Base-by-base conservation (phyloP, 2,329 filamentous ascomycete species). In the Fusarium citri region DNA sequence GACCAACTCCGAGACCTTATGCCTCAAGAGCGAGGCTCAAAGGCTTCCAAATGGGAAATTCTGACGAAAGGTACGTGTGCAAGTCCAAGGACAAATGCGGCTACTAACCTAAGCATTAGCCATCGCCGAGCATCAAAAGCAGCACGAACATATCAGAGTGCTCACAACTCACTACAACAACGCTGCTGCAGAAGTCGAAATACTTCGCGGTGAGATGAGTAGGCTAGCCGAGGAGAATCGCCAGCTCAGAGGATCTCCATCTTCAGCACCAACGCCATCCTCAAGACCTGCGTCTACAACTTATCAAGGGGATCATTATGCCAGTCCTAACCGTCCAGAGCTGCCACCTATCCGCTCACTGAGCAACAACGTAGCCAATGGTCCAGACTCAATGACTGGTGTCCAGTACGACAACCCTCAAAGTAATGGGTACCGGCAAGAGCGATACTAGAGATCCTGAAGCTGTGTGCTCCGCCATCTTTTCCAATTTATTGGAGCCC, bases 11-110 rank as follows among this genome's bases (percentile, higher is more conserved):
- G 93, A 71, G 90, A 92, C 71, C 84, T 94, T 40, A 90, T 95
- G 81, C 92, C 92, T 2, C 91, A 94, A 72, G 92, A 93, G 74
- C 88, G 93, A 18, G 93, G 93, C 3, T 91, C 91, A 25, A 97
- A 96, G 78, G 93, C 93, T 1, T 94, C 92, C 72, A 97, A 97
- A 74, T 97, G 93, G 93, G 93, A 97, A 74, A 94, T 95, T 50
- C 78, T 97, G 18, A 94, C 92, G 5, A 95, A 95, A 84, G 92
- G 93, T 94, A 82, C 67, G 86, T 77, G 28, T 30, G 8, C 14
- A 22, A 50, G 14, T 15, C 16, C 22, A 16, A 43, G 14, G 31
- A 14, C 18, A 62, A 28, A 5, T n/a, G 18, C 25, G n/a, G 23
- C 30, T 47, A 56, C 73, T 75, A 64, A 72, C 56, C 15, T 16